These are phyloP conservation scores for Xylaria flabelliformis DNA, from an alignment of 495 filamentous ascomycete genomes.

Conservation along the genomic window DNA sequence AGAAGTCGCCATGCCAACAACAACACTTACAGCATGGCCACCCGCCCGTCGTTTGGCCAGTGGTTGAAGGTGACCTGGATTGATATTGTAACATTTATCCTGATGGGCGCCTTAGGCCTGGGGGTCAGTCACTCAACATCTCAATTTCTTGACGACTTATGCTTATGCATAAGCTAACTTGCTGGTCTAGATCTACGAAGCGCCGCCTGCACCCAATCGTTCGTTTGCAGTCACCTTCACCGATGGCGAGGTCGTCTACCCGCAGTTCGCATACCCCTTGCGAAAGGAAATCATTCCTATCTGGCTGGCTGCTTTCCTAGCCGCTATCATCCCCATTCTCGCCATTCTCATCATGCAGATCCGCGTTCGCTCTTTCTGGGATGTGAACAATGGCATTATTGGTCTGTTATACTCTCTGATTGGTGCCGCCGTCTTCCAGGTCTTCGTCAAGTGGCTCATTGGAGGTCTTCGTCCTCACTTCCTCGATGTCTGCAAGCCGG, in stretches of 20 bases:
- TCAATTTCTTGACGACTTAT: not conserved
- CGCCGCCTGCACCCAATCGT: conserved; percentile 60
- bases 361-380: conserved; percentile 69
- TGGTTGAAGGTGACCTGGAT: conserved; percentile 65
- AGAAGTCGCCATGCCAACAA: conserved; percentile 27
- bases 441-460: conserved; percentile 63
- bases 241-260: conserved; percentile 65
- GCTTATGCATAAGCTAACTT: conserved; percentile 8
- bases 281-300: conserved; percentile 70
- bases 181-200: conserved; percentile 58
- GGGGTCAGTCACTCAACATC: conserved; percentile 51
- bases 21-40: conserved; percentile 46
- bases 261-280: conserved; percentile 65
- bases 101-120: conserved; percentile 62
- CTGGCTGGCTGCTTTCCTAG: conserved; percentile 62
- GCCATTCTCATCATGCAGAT: conserved; percentile 65
- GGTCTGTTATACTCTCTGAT: conserved; percentile 67
- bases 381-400: conserved; percentile 66
- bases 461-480: conserved; percentile 66
- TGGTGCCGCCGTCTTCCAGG: conserved; percentile 61
- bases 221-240: conserved; percentile 65
- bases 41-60: conserved; percentile 56
- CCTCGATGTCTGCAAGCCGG: conserved; percentile 62
- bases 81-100: conserved; percentile 63
- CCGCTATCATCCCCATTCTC: conserved; percentile 60